Evolutionary conservation across 139 green algal species (phyloP), one percentile per base, ranked within the genome.

Genomic region (Micractinium sp.): DNA sequence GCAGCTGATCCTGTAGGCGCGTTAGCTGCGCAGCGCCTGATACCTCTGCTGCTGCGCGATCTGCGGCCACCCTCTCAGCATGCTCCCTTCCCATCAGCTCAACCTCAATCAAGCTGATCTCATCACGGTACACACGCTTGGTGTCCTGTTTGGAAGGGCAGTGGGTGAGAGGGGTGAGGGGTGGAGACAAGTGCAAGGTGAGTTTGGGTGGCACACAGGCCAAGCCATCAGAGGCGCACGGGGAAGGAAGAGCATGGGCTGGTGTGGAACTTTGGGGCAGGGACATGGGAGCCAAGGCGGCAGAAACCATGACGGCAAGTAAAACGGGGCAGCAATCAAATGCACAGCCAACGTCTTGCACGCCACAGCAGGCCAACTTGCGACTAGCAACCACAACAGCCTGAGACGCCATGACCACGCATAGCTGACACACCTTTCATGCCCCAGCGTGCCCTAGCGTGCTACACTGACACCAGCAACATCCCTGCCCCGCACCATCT

Each of bases 1-100:
- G 76, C 66, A 95, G 66, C 85, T 94, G 84, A 41, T 96, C 93
- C 87, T 93, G 88, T 74, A 96, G 87, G 22, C 89, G 85, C 31
- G 81, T 81, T 78, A 94, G 85, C 82, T 88, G 67, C 33, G 77
- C 87, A 39, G 39, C 63, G 20, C 66, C 93, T 13, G 69, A 89
- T 14, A 89, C 89, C 90, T 95, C 90, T 15, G 93, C 93, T 22
- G 81, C 25, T 4, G 83, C 88, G 2, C 89, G 82, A 36, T 95
- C 92, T 5, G 85, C 71, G 3, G 71, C 84, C 1, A 93, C 76
- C 18, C 85, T 77, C 71, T 88, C 82, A 29, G 76, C 74, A 22
- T 92, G 89, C 61, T 92, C 89, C 35, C 92, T 69, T 16, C 90
- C 92, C 71, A 91, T n/a, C 47, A 94, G 79, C 61, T 95, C 93